These are phyloP conservation scores for Penstemon davidsonii DNA, from an alignment of 257 asterid species.

Conservation along the genomic window DNA sequence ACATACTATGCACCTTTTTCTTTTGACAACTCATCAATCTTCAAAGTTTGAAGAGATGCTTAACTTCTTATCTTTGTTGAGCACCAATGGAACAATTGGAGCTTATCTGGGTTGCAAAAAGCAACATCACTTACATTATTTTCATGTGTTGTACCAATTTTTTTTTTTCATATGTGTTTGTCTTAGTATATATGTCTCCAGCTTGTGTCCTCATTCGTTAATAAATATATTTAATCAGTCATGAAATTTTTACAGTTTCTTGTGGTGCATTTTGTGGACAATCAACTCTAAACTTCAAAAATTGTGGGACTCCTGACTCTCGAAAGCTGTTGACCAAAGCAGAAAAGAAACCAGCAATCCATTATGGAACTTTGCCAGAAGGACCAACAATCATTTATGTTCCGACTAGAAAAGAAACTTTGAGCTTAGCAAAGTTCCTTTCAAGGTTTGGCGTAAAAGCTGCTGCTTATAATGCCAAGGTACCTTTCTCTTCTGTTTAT, in stretches of 20 bases:
- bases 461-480: slow-evolving; percentile 88
- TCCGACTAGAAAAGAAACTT: slow-evolving; percentile 76
- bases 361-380: slow-evolving; percentile 38
- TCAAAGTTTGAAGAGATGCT: slow-evolving; percentile 15
- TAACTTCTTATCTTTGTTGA: slow-evolving; percentile 7
- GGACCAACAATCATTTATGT: slow-evolving; percentile 74
- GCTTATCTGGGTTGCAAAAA: neutral
- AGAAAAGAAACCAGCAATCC: slow-evolving; percentile 38
- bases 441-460: slow-evolving; percentile 59
- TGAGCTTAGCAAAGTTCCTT: slow-evolving; percentile 63
- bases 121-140: slow-evolving; percentile 1
- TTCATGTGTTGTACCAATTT: neutral
- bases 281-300: slow-evolving; percentile 30
- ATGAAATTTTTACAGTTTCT: slow-evolving; percentile 49
- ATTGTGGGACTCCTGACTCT: slow-evolving; percentile 28
- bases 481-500: slow-evolving; percentile 30
- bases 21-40: slow-evolving; percentile 12
- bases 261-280: slow-evolving; percentile 66
- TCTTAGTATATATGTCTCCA: neutral
- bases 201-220: slow-evolving; percentile 4
- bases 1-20: slow-evolving; percentile 13
- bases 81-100: slow-evolving; percentile 6
- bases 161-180: neutral
- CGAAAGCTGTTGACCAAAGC: slow-evolving; percentile 34
- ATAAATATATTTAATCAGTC: neutral